Conservation (phyloP, 1,139 yeast species). For the Lodderomyces beijingensis region DNA sequence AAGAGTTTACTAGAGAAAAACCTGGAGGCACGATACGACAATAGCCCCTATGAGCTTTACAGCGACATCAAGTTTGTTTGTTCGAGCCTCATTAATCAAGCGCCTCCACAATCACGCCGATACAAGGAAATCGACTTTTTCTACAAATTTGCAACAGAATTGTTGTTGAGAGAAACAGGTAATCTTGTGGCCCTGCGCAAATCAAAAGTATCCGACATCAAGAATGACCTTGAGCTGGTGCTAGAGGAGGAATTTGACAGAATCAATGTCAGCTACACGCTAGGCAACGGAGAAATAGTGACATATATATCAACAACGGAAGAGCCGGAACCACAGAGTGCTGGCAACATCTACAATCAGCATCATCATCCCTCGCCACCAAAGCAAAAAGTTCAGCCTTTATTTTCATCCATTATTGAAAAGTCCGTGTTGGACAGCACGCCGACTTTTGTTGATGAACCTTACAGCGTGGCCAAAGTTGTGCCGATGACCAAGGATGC, state of each 20-base stretch:
- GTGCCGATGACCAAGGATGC: conserved; percentile 44
- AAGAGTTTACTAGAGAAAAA: conserved; percentile 22
- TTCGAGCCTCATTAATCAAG: conserved; percentile 43
- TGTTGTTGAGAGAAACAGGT: conserved; percentile 66
- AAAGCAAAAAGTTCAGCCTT: conserved; percentile 45
- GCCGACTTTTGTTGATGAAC: conserved; percentile 55
- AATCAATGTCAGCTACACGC: conserved; percentile 56
- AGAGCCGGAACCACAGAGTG: conserved; percentile 20
- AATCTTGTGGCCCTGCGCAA: conserved; percentile 22
- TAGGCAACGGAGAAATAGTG: conserved; percentile 60
- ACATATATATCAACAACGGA: conserved; percentile 35
- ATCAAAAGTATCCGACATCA: conserved; percentile 3
- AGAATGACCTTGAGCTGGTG: conserved; percentile 28
- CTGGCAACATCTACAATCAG: conserved; percentile 8
- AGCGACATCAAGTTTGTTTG: conserved; percentile 73
- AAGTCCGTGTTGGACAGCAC: conserved; percentile 68
- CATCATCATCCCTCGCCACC: conserved; percentile 13
- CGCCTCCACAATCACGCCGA: conserved; percentile 50
- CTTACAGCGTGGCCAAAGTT: conserved; percentile 54
- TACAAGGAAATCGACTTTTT: conserved; percentile 64
- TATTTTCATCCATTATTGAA: conserved; percentile 63
- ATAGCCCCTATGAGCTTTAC: conserved; percentile 50
- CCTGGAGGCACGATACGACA: conserved; percentile 29
- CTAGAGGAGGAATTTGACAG: conserved; percentile 56
- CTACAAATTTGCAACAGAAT: conserved; percentile 65